Base-by-base conservation (phyloP, 2,329 filamentous ascomycete species). In the Colletotrichum horii region DNA sequence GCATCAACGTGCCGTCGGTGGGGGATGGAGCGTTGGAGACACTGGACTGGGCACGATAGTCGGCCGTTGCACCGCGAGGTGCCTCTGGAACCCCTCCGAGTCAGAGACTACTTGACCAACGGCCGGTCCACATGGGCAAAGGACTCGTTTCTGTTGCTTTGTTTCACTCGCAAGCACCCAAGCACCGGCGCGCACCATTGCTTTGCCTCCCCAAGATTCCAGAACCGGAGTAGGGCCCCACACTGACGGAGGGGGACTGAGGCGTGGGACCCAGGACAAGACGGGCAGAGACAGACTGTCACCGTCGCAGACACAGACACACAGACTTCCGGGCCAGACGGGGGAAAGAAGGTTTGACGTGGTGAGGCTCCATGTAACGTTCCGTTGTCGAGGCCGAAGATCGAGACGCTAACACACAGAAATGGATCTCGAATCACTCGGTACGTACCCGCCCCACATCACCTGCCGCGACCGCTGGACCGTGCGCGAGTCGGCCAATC, bases 301-400 rank as follows among this genome's bases (percentile, higher is more conserved):
- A 62, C 58, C 30, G 58, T 62, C n/a, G 30, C 58, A 62, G 55
- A 61, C 38, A 72, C 64, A 56, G 38, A 61, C 38, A 72, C 70
- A 38, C 48, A 72, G 56, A 52, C 32, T 43, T 22, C 34, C 26
- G 43, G 58, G 28, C 34, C 22, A 24, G 48, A 52, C 58, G 34
- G 70, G 30, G 56, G 30, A 69, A 76, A 74, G 74, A 76, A 74
- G 74, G 70, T 74, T 76, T 74, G 74, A 74, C 58, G 70, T 74
- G 70, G 74, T 74, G 74, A 74, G 74, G 74, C 56, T 69, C 74
- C 70, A 76, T 76, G 74, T 76, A 76, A 76, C 74, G 74, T 76
- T 76, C 70, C 74, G 74, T 76, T 74, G 64, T 76, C 70, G 48
- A 73, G 58, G 34, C 56, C 64, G 70, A 69, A 30, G 70, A 73